Conservation (phyloP, 257 asterid species). For the Oldenlandia corymbosa region DNA sequence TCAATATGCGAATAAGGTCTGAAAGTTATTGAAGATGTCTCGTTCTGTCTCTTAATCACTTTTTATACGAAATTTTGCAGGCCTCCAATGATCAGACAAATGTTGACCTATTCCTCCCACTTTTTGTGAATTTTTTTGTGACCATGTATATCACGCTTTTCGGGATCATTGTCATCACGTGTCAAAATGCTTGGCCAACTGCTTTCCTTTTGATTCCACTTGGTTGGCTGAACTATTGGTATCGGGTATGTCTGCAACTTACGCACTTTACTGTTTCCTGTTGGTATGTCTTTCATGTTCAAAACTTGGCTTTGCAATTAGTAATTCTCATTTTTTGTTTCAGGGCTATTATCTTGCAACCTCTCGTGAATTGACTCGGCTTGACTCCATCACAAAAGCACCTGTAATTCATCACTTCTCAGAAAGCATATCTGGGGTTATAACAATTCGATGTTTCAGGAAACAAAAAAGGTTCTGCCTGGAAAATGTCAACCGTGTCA, state of each 20-base stretch:
- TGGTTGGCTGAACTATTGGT: conserved; percentile 89
- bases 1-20: background rate
- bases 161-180: conserved; percentile 71
- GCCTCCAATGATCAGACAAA: conserved; percentile 91
- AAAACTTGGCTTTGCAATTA: background rate
- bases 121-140: conserved; percentile 47
- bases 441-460: conserved; percentile 81
- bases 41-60: background rate
- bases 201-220: conserved; percentile 71
- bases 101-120: conserved; percentile 70
- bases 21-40: background rate
- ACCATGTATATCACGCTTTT: conserved; percentile 52
- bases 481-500: conserved; percentile 71
- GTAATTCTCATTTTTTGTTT: conserved; percentile 7
- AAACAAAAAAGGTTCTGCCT: conserved; percentile 63
- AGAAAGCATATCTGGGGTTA: conserved; percentile 89
- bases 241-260: conserved; percentile 49
- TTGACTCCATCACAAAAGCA: conserved; percentile 93
- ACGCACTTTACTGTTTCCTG: no score
- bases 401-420: conserved; percentile 96
- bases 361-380: conserved; percentile 87
- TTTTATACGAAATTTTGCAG: conserved; percentile 33
- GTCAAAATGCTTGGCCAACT: conserved; percentile 96
- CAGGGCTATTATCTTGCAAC: conserved; percentile 89
- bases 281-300: background rate